Base-by-base conservation (phyloP, 2,329 filamentous ascomycete genomes). In the Cladosporium sp. region DNA sequence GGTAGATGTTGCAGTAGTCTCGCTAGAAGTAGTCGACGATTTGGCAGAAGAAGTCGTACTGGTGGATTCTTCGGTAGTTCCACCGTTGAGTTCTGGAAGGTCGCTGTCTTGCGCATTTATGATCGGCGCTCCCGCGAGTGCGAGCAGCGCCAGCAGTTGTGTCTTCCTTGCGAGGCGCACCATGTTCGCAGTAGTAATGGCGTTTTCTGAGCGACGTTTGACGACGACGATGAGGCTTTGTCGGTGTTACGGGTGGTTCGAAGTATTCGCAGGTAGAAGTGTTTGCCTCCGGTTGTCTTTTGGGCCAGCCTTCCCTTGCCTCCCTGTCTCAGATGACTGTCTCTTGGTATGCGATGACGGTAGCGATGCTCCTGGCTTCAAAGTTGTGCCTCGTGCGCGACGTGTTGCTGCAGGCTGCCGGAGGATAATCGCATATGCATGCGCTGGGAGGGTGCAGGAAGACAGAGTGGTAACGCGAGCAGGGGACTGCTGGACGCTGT, bases 1-100 rank as follows among this genome's bases (percentile, higher is more conserved):
- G 55, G 63, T 67, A 7, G 65, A 63, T 40, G 65, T 64, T 15
- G 72, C 69, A 20, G 65, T 66, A 6, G 69, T 68, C 7, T 64
- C 64, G 17, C 58, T 45, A 11, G 62, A 65, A 14, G 65, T 60
- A 9, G 43, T 28, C 15, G 22, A 28, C 30, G 70, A 62, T 30
- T 55, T 58, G 19, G 61, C 55, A 34, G 64, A 59, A 20, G 64
- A 63, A 9, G 56, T 51, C 22, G 61, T 52, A 61, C 56, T 51
- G 62, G 61, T 40, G 61, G 62, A 11, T 60, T 61, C 40, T 62
- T 40, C 37, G 67, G 68, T 14, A 63, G 64, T 5, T 65, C 68
- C 8, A 61, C 43, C 30, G 20, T 49, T 57, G 39, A 71, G 66
- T 43, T 69, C 60, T 15, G 70, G 69, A 3, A 72, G 58, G 25